A percentile compares a stretch with the other conserved stretches of the same genome.
phyloP scores from a whole-genome alignment of 441 rosid species.

The Erysimum cheiri region DNA sequence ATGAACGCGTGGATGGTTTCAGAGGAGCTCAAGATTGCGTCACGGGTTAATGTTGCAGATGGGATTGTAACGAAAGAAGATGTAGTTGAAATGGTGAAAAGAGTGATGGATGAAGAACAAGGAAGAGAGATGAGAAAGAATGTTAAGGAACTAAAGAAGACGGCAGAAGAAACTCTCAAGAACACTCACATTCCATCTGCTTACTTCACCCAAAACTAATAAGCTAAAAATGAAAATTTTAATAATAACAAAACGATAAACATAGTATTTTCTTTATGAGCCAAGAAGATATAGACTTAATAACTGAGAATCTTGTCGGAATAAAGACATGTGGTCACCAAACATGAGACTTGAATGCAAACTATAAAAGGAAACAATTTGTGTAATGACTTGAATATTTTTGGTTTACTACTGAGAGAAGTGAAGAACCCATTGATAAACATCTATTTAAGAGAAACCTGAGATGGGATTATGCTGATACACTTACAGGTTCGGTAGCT shows the following conservation, averaged over 20 bases:
- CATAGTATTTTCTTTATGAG: not conserved
- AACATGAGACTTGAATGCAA: constrained; percentile 29
- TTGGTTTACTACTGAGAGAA: constrained; percentile 14
- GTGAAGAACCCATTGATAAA: constrained; percentile 21
- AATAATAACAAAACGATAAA: not conserved
- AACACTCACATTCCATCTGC: constrained; percentile 23
- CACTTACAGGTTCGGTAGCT: constrained; percentile 81
- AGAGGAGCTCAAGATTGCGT: constrained; percentile 48
- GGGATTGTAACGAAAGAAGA: constrained; percentile 49
- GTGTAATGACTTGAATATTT: constrained; percentile 23
- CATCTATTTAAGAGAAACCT: constrained; percentile 23
- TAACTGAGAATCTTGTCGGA: constrained; percentile 9
- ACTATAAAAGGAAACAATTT: not conserved
- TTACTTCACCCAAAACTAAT: constrained; percentile 29
- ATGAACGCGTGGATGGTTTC: constrained; percentile 55
- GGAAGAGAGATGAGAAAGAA: constrained; percentile 42
- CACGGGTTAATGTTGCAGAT: constrained; percentile 31
- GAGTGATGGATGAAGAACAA: constrained; percentile 46
- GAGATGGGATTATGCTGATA: constrained; percentile 34
- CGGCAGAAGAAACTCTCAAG: constrained; percentile 41
- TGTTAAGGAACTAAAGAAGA: constrained; percentile 44
- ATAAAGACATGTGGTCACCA: constrained; percentile 4
- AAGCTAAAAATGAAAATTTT: not conserved
- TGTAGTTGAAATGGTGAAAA: constrained; percentile 49
- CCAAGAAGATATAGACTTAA: not conserved